Evolutionary conservation across 371 early-diverging fungal genomes (phyloP), one percentile per base, ranked within the genome.

Genomic region (Sporodiniella umbellata): DNA sequence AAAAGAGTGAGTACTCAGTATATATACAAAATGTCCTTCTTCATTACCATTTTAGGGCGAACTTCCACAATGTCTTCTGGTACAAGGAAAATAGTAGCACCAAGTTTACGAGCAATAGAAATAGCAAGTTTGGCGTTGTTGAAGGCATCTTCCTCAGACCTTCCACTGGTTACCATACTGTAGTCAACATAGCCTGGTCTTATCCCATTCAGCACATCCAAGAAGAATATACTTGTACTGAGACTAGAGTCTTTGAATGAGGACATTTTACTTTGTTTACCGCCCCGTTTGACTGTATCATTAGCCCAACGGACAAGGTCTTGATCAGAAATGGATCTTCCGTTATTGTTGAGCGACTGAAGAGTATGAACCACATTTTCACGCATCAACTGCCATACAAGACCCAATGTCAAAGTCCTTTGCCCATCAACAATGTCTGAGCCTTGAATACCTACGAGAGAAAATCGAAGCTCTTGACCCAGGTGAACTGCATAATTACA

Each of bases 321-420:
- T 45, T 70, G 64, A 50, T 97, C 98, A 8, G 93, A 92, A 23
- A 96, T 78, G 39, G 90, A 83, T 33, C 83, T 73, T 31, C 95
- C 95, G 38, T 76, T 72, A 48, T 87, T 84, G 24, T 89, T 86
- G 28, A 95, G 74, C 22, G 87, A 84, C 65, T 89, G 87, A 52
- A 97, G 71, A 6, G 95, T 95, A 61, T 90, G 93, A 26, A 95
- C 79, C 47, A 97, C 88, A 68, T 97, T 92, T 56, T 92, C 93
- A 30, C 98, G 87, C 98, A 97, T 97, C 70, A 97, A 75, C 77
- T 97, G 97, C 98, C 98, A 97, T 28, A 92, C 92, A 18, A 95
- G 70, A 10, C 80, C 85, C 31, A 97, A 77, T 4, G 93, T 94
- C 39, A 97, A 75, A 6, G 87, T 94, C 33, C 86, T 89, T 51